Conservation (phyloP, 805 yeast species). For the Kuraishia hungarica region DNA sequence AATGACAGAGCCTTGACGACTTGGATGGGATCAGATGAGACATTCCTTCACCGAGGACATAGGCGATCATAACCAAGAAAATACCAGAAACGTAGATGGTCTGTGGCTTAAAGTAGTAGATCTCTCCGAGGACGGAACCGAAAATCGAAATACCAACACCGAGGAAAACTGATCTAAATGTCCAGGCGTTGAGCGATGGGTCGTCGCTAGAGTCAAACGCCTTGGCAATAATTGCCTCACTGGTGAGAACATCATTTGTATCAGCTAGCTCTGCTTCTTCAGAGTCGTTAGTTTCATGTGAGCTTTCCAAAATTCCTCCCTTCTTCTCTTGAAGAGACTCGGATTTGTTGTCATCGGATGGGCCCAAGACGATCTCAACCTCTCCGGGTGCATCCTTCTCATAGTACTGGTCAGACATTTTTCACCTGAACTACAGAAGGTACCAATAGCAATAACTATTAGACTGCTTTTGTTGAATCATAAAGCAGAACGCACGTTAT, state of each 20-base stretch:
- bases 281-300: neutral
- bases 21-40: conserved; percentile 17
- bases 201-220: conserved; percentile 24
- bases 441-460: too few relatives aligned
- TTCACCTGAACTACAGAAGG: too few relatives aligned
- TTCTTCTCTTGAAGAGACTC: neutral
- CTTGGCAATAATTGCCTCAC: conserved; percentile 11
- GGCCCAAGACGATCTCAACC: neutral
- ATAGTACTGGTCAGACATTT: neutral
- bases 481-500: too few relatives aligned
- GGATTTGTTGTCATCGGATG: neutral
- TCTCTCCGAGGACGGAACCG: conserved; percentile 25
- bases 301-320: neutral
- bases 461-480: neutral
- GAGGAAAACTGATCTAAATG: conserved; percentile 24
- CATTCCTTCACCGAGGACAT: conserved; percentile 21
- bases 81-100: conserved; percentile 24
- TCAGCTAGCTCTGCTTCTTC: neutral
- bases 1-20: conserved; percentile 6
- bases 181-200: conserved; percentile 27
- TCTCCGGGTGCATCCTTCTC: neutral
- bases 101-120: conserved; percentile 27
- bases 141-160: conserved; percentile 25
- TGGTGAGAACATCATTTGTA: neutral
- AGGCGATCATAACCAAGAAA: conserved; percentile 23